Evolutionary conservation across 2,329 filamentous ascomycete species (phyloP).

Genomic region (Pseudocercospora crystallina): DNA sequence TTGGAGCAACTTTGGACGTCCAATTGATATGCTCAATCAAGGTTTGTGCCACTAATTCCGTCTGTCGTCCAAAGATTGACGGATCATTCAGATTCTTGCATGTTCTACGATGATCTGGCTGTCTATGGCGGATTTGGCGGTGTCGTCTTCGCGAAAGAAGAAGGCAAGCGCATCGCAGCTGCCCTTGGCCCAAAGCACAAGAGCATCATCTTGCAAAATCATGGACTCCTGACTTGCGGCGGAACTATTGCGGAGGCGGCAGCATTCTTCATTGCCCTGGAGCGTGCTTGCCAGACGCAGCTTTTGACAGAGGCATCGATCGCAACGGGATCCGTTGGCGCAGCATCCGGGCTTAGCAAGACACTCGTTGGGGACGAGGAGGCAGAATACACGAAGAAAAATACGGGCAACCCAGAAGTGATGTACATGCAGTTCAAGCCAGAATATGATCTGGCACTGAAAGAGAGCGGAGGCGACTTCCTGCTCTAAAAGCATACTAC

Average conservation of each 20-base stretch:
- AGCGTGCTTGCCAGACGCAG: slow-evolving; percentile 42
- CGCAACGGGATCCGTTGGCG: slow-evolving; percentile 9
- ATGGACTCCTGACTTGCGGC: slow-evolving; percentile 40
- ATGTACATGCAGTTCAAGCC: slow-evolving; percentile 12
- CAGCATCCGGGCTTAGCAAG: slow-evolving; percentile 33
- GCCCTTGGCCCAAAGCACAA: slow-evolving; percentile 35
- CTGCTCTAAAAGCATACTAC: too few relatives aligned
- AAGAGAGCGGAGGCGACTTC: slow-evolving; percentile 6
- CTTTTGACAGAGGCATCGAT: slow-evolving; percentile 38
- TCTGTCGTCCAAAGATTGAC: background rate
- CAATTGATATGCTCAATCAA: slow-evolving; percentile 47
- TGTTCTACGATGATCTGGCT: slow-evolving; percentile 41
- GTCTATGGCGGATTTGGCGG: slow-evolving; percentile 44
- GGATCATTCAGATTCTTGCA: slow-evolving; percentile 33
- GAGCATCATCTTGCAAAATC: slow-evolving; percentile 41
- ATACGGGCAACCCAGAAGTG: slow-evolving; percentile 1
- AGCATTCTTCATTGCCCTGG: slow-evolving; percentile 41
- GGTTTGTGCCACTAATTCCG: too few relatives aligned
- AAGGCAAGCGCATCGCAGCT: slow-evolving; percentile 46
- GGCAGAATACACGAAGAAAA: slow-evolving; percentile 35
- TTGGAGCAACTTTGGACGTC: slow-evolving; percentile 41
- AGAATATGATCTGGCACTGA: slow-evolving; percentile 5
- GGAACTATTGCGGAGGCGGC: slow-evolving; percentile 42
- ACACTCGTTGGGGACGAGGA: slow-evolving; percentile 37
- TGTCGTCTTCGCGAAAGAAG: slow-evolving; percentile 44